Percentiles rank a stretch among this genome's conserved stretches.
Evolutionary conservation across 176 grass and related monocot genomes (phyloP).

Genomic region (Oryza australiensis): DNA sequence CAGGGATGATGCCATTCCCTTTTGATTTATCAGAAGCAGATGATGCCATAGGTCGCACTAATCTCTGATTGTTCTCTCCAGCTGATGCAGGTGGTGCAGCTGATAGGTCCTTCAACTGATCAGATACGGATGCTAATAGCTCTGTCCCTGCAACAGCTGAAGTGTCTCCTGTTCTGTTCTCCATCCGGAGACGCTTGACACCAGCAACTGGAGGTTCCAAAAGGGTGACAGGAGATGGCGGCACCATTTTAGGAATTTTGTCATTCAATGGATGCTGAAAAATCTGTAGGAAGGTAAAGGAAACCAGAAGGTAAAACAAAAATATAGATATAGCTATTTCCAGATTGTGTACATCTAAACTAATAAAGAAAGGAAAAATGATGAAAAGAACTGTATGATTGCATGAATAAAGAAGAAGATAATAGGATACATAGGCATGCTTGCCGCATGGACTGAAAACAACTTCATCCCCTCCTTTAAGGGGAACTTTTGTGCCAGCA

Average conservation of each 20-base stretch:
- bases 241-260: constrained; percentile 50
- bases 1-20: constrained; percentile 50
- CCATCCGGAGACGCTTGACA: constrained; percentile 61
- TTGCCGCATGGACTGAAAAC: constrained; percentile 73
- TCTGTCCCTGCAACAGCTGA: constrained; percentile 70
- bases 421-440: constrained; percentile 96
- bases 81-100: constrained; percentile 30
- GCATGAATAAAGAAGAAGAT: constrained; percentile 25
- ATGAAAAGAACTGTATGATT: constrained; percentile 18
- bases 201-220: constrained; percentile 47
- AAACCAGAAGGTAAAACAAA: constrained; percentile 27
- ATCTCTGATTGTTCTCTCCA: constrained; percentile 46
- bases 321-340: constrained; percentile 24
- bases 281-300: constrained; percentile 61
- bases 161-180: constrained; percentile 61
- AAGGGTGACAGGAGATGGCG: constrained; percentile 51
- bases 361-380: constrained; percentile 16
- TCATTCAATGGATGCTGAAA: constrained; percentile 89
- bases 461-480: constrained; percentile 91
- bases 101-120: constrained; percentile 59
- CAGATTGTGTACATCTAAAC: constrained; percentile 26
- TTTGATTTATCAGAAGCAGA: constrained; percentile 64
- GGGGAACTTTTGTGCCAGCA: constrained; percentile 53
- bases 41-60: constrained; percentile 41
- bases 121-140: constrained; percentile 76